Evolutionary conservation across 495 filamentous ascomycete genomes (phyloP).

Genomic region (Podospora australis): DNA sequence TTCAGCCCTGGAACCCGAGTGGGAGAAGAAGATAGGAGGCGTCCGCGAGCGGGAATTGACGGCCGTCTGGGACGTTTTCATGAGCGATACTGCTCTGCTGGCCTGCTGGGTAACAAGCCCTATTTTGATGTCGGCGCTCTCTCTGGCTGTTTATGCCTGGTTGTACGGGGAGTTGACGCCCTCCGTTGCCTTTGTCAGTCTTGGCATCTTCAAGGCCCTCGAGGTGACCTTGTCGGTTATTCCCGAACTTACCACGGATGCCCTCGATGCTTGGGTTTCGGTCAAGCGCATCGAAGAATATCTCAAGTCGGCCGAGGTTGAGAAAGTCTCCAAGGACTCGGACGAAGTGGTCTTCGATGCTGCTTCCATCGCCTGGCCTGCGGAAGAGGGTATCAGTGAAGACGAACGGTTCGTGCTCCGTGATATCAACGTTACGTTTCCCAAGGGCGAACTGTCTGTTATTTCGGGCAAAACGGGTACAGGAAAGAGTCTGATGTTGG

Average conservation of each 20-base stretch:
- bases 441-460: constrained; percentile 61
- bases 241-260: constrained; percentile 65
- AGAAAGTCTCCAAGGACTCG: constrained; percentile 47
- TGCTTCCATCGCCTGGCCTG: constrained; percentile 72
- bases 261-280: constrained; percentile 67
- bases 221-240: constrained; percentile 64
- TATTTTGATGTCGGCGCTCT: constrained; percentile 63
- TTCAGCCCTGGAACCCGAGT: constrained; percentile 70
- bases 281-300: constrained; percentile 67
- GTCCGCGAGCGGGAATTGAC: constrained; percentile 60
- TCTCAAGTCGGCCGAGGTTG: constrained; percentile 60
- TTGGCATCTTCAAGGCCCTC: constrained; percentile 65
- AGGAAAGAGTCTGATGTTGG: constrained; percentile 60
- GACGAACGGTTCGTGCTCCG: constrained; percentile 56
- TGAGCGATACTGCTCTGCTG: constrained; percentile 52
- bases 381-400: constrained; percentile 45
- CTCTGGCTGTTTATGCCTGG: constrained; percentile 61
- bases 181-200: constrained; percentile 74
- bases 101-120: constrained; percentile 69
- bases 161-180: constrained; percentile 57
- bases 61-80: constrained; percentile 59
- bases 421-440: constrained; percentile 59
- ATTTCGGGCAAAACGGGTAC: constrained; percentile 63
- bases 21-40: constrained; percentile 66
- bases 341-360: constrained; percentile 58